phyloP scores from a whole-genome alignment of 1,284 basidiomycete species.

The Apiotrichum akiyoshidainum region DNA sequence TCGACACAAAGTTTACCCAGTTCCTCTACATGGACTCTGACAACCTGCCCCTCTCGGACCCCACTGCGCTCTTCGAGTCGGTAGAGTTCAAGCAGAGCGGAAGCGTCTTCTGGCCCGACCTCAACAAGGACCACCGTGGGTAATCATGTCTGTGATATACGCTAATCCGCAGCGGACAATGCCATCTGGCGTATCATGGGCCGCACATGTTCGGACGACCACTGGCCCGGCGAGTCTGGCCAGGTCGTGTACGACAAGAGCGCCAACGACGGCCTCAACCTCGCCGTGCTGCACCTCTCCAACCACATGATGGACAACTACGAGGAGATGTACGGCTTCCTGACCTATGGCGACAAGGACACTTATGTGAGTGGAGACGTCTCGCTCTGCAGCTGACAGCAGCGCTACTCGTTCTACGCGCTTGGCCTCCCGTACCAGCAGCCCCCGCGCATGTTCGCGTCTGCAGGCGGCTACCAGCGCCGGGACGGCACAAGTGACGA shows the following conservation, averaged over 20 bases:
- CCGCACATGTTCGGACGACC: slow-evolving; percentile 48
- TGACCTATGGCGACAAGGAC: slow-evolving; percentile 53
- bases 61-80: slow-evolving; percentile 50
- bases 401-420: slow-evolving; percentile 53
- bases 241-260: slow-evolving; percentile 54
- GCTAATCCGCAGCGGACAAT: slow-evolving; percentile 47
- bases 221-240: slow-evolving; percentile 54
- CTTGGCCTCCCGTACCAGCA: slow-evolving; percentile 50
- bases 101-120: slow-evolving; percentile 54
- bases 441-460: slow-evolving; percentile 49
- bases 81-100: slow-evolving; percentile 49
- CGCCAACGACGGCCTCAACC: slow-evolving; percentile 53
- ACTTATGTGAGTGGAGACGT: slow-evolving; percentile 31
- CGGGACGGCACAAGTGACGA: slow-evolving; percentile 33
- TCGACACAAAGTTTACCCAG: slow-evolving; percentile 45
- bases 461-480: slow-evolving; percentile 42
- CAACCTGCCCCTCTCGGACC: slow-evolving; percentile 52
- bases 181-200: slow-evolving; percentile 53
- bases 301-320: slow-evolving; percentile 52
- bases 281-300: slow-evolving; percentile 52
- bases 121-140: slow-evolving; percentile 54
- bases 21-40: slow-evolving; percentile 51
- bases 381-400: slow-evolving; percentile 2
- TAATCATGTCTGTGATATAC: neutral
- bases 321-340: slow-evolving; percentile 48